Percentiles rank a stretch among this genome's conserved stretches.
Evolutionary conservation across 768 basidiomycete species (phyloP).

Genomic region (Pluteus cervinus): DNA sequence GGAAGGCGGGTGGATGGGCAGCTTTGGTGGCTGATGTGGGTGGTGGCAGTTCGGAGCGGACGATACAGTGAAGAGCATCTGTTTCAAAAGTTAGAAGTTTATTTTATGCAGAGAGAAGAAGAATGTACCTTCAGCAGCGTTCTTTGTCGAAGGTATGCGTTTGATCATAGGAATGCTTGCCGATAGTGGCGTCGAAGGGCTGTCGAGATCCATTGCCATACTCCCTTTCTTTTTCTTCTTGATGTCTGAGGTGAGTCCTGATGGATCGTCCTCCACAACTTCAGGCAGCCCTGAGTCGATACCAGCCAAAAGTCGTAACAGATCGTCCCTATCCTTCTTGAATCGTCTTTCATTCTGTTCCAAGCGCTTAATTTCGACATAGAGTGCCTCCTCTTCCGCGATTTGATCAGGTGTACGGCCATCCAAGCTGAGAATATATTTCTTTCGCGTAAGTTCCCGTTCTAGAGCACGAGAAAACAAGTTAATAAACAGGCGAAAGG

Average conservation of each 20-base stretch:
- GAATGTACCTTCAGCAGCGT: constrained; percentile 50
- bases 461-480: constrained; percentile 35
- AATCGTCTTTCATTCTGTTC: constrained; percentile 89
- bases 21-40: constrained; percentile 62
- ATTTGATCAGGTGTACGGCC: constrained; percentile 85
- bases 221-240: constrained; percentile 59
- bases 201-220: constrained; percentile 34
- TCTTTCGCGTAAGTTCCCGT: constrained; percentile 82
- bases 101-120: neutral
- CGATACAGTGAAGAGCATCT: constrained; percentile 73
- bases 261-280: constrained; percentile 61
- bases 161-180: constrained; percentile 28
- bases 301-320: constrained; percentile 77
- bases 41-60: constrained; percentile 53
- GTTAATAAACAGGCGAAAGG: constrained; percentile 1
- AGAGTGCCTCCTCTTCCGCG: constrained; percentile 92
- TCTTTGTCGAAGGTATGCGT: constrained; percentile 45
- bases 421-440: constrained; percentile 83
- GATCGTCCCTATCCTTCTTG: constrained; percentile 82
- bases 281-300: constrained; percentile 84
- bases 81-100: constrained; percentile 2
- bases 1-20: constrained; percentile 71
- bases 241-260: constrained; percentile 39
- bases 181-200: constrained; percentile 41
- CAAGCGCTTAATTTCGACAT: constrained; percentile 88